These are phyloP conservation scores for Stachybotrys elegans DNA, from an alignment of 2,329 filamentous ascomycete genomes.

Conservation along the genomic window DNA sequence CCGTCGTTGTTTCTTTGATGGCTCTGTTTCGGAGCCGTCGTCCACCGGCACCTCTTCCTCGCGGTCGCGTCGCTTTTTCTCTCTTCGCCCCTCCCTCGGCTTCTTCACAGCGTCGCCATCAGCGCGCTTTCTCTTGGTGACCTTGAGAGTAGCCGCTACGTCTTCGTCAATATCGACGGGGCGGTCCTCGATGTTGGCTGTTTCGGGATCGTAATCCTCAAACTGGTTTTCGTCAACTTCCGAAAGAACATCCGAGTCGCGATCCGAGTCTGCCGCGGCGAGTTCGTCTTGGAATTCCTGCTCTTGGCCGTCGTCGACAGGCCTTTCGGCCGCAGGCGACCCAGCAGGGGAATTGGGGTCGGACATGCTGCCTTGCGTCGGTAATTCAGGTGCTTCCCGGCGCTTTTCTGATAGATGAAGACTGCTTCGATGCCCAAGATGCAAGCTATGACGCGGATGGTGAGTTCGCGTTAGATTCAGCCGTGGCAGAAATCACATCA, in stretches of 20 bases:
- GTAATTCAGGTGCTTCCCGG: no score
- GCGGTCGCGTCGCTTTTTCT: slow-evolving; percentile 54
- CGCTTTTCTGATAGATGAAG: no score
- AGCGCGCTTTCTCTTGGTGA: slow-evolving; percentile 59
- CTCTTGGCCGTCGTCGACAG: slow-evolving; percentile 36
- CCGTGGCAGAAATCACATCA: no score
- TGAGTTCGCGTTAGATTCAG: no score
- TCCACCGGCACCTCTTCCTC: slow-evolving; percentile 45
- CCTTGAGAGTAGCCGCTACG: slow-evolving; percentile 57
- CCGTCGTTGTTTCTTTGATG: slow-evolving; percentile 39
- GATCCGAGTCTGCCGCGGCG: slow-evolving; percentile 42
- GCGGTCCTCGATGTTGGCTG: slow-evolving; percentile 57
- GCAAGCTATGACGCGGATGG: no score
- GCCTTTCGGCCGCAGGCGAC: slow-evolving; percentile 27
- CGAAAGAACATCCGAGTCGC: slow-evolving; percentile 56
- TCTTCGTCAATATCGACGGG: slow-evolving; percentile 66
- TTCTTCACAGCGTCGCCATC: slow-evolving; percentile 65
- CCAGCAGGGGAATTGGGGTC: slow-evolving; percentile 38
- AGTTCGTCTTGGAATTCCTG: slow-evolving; percentile 34
- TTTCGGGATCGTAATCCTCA: slow-evolving; percentile 62
- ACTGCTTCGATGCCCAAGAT: no score
- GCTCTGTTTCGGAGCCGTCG: slow-evolving; percentile 40
- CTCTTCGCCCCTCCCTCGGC: slow-evolving; percentile 67
- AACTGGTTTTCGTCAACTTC: slow-evolving; percentile 68
- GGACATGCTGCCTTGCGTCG: slow-evolving; percentile 37